These are phyloP conservation scores for Sporothrix luriei DNA, from an alignment of 2,329 filamentous ascomycete genomes.

Conservation along the genomic window DNA sequence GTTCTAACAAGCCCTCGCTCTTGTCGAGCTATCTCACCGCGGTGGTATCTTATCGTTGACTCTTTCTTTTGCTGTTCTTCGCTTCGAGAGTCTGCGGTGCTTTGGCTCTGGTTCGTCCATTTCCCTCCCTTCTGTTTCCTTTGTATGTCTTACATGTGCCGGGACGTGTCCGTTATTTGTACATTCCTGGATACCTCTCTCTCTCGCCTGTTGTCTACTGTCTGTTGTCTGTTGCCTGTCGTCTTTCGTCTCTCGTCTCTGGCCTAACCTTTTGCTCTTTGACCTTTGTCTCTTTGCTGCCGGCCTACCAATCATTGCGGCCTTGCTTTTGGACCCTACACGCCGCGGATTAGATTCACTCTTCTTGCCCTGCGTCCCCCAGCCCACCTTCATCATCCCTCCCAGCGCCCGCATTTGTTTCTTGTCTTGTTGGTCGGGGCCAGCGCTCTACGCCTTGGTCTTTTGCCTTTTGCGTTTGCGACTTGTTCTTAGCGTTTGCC, in stretches of 20 bases:
- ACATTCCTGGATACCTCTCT: slow-evolving; percentile 17
- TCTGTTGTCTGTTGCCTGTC: background rate
- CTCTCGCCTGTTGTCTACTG: background rate
- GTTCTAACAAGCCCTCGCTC: background rate
- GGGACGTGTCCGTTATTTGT: slow-evolving; percentile 31
- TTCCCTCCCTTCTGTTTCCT: background rate
- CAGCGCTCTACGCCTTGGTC: background rate
- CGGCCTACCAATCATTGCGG: background rate
- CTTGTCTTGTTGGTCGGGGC: background rate
- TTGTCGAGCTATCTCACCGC: background rate
- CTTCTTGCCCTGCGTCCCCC: background rate
- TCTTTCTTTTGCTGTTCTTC: slow-evolving; percentile 4
- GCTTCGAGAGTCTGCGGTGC: background rate
- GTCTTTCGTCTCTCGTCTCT: background rate
- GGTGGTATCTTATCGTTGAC: background rate
- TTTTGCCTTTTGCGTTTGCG: slow-evolving; percentile 24
- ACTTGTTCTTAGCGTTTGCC: slow-evolving; percentile 20
- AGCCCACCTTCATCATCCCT: background rate
- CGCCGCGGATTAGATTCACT: background rate
- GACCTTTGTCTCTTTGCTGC: background rate
- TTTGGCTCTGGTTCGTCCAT: background rate
- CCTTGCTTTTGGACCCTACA: background rate
- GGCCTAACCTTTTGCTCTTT: background rate
- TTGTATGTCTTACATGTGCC: slow-evolving; percentile 10
- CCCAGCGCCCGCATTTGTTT: background rate